Conservation (phyloP, 1,284 basidiomycete species). For the Ganoderma lucidum region DNA sequence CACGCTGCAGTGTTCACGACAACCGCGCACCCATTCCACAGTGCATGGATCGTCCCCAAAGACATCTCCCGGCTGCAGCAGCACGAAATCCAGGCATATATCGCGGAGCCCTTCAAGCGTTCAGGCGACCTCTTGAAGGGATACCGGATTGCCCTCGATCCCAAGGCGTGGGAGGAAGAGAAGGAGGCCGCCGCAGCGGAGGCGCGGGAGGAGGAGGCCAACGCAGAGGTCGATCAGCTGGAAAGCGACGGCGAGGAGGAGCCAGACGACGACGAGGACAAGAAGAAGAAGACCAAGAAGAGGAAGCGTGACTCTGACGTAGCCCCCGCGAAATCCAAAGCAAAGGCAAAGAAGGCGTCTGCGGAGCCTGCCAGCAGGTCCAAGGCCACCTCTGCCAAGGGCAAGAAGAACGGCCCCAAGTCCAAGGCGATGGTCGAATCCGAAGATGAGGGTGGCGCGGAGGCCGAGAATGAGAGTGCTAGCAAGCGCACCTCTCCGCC, state of each 20-base stretch:
- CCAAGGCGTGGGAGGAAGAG: conserved; percentile 77
- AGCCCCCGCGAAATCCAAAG: conserved; percentile 45
- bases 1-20: conserved; percentile 6
- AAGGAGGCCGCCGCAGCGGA: conserved; percentile 53
- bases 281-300: conserved; percentile 52
- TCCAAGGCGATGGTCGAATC: conserved; percentile 75
- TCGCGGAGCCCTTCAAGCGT: conserved; percentile 79
- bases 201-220: conserved; percentile 63
- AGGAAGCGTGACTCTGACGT: conserved; percentile 60
- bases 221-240: conserved; percentile 74
- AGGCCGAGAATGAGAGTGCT: conserved; percentile 52
- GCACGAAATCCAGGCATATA: conserved; percentile 87
- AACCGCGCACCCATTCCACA: conserved; percentile 40
- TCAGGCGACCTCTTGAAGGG: conserved; percentile 80
- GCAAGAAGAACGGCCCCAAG: conserved; percentile 68
- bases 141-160: conserved; percentile 87
- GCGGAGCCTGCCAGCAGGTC: conserved; percentile 50
- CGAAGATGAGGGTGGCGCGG: conserved; percentile 71
- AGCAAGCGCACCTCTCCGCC: conserved; percentile 67
- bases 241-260: conserved; percentile 67
- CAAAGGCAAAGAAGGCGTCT: conserved; percentile 68
- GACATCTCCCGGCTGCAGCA: conserved; percentile 84
- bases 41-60: conserved; percentile 86
- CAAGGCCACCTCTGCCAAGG: conserved; percentile 51
- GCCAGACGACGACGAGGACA: conserved; percentile 63